A percentile compares a stretch with the other conserved stretches of the same genome.
Evolutionary conservation across 441 rosid genomes (phyloP).

Genomic region (Gossypium gossypioides): DNA sequence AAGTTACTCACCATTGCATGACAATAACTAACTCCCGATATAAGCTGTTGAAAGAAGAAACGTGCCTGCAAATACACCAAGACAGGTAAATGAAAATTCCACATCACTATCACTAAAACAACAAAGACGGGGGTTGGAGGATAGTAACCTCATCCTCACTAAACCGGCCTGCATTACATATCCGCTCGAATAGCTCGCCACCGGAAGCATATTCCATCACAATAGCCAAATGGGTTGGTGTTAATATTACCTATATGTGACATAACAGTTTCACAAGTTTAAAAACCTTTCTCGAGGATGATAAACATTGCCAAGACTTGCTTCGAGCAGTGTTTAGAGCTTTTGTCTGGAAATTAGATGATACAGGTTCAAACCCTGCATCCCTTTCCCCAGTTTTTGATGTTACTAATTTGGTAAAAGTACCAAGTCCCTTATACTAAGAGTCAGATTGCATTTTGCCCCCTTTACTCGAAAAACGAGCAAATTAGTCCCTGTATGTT

Average conservation of each 20-base stretch:
- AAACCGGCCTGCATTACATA: constrained; percentile 93
- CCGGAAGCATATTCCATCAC: constrained; percentile 99
- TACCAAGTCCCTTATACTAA: too few relatives aligned
- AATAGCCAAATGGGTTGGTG: constrained; percentile 96
- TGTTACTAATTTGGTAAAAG: too few relatives aligned
- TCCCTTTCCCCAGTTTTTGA: too few relatives aligned
- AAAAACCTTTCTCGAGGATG: background rate
- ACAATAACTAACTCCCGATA: constrained; percentile 93
- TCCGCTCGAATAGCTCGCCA: constrained; percentile 91
- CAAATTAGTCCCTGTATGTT: too few relatives aligned
- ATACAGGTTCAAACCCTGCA: too few relatives aligned
- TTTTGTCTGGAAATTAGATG: too few relatives aligned
- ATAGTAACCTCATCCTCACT: constrained; percentile 83
- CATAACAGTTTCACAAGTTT: constrained; percentile 6
- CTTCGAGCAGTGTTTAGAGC: too few relatives aligned
- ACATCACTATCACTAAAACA: background rate
- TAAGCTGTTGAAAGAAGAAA: constrained; percentile 95
- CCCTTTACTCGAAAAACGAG: too few relatives aligned
- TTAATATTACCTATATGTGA: constrained; percentile 61
- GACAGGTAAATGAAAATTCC: background rate
- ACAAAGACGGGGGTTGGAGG: background rate
- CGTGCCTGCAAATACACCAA: constrained; percentile 55
- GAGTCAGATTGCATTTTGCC: too few relatives aligned
- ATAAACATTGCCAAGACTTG: background rate
- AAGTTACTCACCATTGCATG: constrained; percentile 67